Percentiles rank a stretch among this genome's conserved stretches.
Evolutionary conservation across 2,329 filamentous ascomycete genomes (phyloP).

Genomic region (Raffaelea ambrosiae): DNA sequence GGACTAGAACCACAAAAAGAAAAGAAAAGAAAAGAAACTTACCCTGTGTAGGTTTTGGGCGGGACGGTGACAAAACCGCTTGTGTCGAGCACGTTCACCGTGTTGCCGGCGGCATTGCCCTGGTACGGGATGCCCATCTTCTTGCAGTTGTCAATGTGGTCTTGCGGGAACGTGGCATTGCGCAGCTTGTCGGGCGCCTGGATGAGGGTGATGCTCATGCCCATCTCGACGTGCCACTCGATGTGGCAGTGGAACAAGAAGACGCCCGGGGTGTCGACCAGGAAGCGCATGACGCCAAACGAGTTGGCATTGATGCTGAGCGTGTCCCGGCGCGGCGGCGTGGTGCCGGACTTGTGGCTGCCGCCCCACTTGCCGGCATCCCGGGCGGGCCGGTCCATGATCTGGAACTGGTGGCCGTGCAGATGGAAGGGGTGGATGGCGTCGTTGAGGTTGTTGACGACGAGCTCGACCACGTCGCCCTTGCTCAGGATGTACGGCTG

Average conservation of each 20-base stretch:
- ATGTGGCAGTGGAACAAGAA: slow-evolving; percentile 53
- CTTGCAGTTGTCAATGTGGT: slow-evolving; percentile 43
- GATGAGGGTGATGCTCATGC: slow-evolving; percentile 45
- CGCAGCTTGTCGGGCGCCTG: slow-evolving; percentile 51
- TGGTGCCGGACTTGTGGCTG: slow-evolving; percentile 17
- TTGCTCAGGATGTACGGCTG: slow-evolving; percentile 30
- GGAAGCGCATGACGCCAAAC: slow-evolving; percentile 42
- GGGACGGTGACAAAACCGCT: slow-evolving; percentile 39
- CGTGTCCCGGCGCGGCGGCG: slow-evolving; percentile 27
- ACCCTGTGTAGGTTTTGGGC: slow-evolving; percentile 41
- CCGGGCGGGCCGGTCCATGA: slow-evolving; percentile 32
- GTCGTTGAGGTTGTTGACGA: slow-evolving; percentile 40
- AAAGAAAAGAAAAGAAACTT: slow-evolving; percentile 12
- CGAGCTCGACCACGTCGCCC: slow-evolving; percentile 34
- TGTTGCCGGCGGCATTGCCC: slow-evolving; percentile 64
- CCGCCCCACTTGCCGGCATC: slow-evolving; percentile 28
- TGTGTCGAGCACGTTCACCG: slow-evolving; percentile 43
- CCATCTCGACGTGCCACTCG: slow-evolving; percentile 54
- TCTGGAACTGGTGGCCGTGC: slow-evolving; percentile 47
- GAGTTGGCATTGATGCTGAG: slow-evolving; percentile 30
- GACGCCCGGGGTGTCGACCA: slow-evolving; percentile 42
- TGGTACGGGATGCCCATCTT: slow-evolving; percentile 35
- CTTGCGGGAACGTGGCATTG: slow-evolving; percentile 44
- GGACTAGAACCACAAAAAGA: background rate
- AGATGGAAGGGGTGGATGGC: slow-evolving; percentile 44